A percentile compares a stretch with the other conserved stretches of the same genome.
These are phyloP conservation scores for Malus domestica DNA, from an alignment of 306 rosid species.

Conservation along the genomic window DNA sequence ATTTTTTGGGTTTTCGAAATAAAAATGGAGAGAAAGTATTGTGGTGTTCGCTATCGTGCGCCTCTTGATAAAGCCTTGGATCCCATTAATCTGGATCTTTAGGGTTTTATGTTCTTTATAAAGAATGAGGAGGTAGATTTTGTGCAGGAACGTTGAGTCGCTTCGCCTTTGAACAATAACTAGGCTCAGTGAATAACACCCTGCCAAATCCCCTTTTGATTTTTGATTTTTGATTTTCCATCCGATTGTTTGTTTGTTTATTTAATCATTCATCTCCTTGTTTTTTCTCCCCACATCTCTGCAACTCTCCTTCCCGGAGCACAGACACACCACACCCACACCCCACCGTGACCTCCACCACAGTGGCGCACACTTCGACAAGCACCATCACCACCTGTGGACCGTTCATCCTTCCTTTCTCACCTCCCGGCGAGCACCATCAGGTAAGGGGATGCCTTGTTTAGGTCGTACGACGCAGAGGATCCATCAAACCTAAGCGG, in stretches of 20 bases:
- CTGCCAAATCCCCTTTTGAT: conserved; percentile 42
- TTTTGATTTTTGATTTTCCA: not conserved
- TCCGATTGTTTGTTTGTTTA: rapidly evolving
- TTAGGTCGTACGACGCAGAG: no score
- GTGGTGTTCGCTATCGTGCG: not conserved
- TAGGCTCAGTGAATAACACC: conserved; percentile 71
- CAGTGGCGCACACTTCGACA: no score
- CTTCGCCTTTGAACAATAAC: conserved; percentile 41
- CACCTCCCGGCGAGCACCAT: no score
- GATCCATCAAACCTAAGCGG: no score
- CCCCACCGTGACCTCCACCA: no score
- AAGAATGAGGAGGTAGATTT: conserved; percentile 38
- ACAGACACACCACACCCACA: no score
- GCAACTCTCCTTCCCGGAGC: no score
- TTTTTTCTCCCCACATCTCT: no score
- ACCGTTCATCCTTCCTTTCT: no score
- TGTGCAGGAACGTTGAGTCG: conserved; percentile 80
- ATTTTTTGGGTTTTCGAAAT: rapidly evolving
- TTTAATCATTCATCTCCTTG: no score
- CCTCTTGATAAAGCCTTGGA: conserved; percentile 43
- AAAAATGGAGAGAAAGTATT: not conserved
- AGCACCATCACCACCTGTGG: no score
- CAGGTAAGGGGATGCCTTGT: no score
- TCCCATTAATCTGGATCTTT: conserved; percentile 14
- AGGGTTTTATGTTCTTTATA: conserved; percentile 7